Evolutionary conservation across 1,284 basidiomycete species (phyloP).

Genomic region (Chondrostereum purpureum): DNA sequence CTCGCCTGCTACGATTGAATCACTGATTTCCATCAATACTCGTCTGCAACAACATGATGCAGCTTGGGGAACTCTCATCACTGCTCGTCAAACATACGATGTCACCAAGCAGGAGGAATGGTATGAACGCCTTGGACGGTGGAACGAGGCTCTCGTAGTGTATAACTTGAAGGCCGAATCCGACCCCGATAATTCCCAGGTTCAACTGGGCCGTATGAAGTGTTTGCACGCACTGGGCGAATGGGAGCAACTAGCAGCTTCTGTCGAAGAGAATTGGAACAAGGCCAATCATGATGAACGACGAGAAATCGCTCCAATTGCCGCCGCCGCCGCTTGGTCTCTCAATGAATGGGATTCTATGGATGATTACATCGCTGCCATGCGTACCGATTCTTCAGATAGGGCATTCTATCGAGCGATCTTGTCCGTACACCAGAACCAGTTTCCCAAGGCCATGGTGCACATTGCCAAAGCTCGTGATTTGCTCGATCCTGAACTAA

Average conservation of each 20-base stretch:
- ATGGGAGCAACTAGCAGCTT: slow-evolving; percentile 88
- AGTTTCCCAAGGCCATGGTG: slow-evolving; percentile 84
- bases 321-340: slow-evolving; percentile 96
- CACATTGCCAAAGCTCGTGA: slow-evolving; percentile 97
- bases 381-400: slow-evolving; percentile 93
- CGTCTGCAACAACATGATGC: slow-evolving; percentile 96
- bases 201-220: slow-evolving; percentile 87
- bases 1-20: slow-evolving; percentile 85
- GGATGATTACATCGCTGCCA: slow-evolving; percentile 95
- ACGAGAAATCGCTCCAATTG: slow-evolving; percentile 91
- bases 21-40: slow-evolving; percentile 96
- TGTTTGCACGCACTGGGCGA: slow-evolving; percentile 97
- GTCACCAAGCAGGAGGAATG: slow-evolving; percentile 90
- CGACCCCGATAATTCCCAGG: slow-evolving; percentile 66
- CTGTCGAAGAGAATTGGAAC: slow-evolving; percentile 88
- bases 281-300: slow-evolving; percentile 81
- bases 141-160: slow-evolving; percentile 89
- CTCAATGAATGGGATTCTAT: slow-evolving; percentile 96
- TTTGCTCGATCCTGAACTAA: slow-evolving; percentile 87
- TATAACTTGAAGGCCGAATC: slow-evolving; percentile 77
- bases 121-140: slow-evolving; percentile 95
- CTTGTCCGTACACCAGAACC: slow-evolving; percentile 92
- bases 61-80: slow-evolving; percentile 89
- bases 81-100: slow-evolving; percentile 82
- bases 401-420: slow-evolving; percentile 96